Base-by-base conservation (phyloP, 495 filamentous ascomycete species). In the Lophium mytilinum region DNA sequence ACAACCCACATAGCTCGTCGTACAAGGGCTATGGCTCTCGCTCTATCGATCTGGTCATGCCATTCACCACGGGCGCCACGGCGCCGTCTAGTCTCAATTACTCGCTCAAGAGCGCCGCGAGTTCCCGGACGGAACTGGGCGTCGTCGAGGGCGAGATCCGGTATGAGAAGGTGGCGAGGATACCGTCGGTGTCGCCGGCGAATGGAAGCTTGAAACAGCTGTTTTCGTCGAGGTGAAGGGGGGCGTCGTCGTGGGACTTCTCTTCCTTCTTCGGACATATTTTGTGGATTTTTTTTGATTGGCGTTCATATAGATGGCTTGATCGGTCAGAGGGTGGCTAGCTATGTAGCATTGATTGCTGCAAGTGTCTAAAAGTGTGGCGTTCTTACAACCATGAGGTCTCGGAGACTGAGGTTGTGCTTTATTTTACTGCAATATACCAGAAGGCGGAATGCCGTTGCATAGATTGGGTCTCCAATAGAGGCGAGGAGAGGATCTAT, bases 11-110 rank as follows among this genome's bases (percentile, higher is more conserved):
- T 17, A 55, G 59, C 42, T 60, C 51, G 41, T 63, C 58, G 36
- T 65, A 64, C 54, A 4, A 55, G 49, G 18, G 24, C 24, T 30
- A 30, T 30, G 45, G 45, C 12, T 48, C 45, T 1, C 45, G 45
- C 8, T 66, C 67, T n/a, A 65, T 68, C 21, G 64, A 69, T 48
- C 64, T 72, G 18, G 68, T 72, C 15, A 66, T 57, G 40, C 68
- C 70, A 14, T 60, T 58, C 8, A 21, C 60, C 0, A 36, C 59
- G 39, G 39, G 60, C 1, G 33, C 59, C 0, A 61, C 53, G 7
- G 55, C 58, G n/a, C 51, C 68, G 5, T 50, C 60, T 17, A 59
- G 50, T 21, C 49, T 57, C 11, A 62, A 48, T 12, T 64, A 59
- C 19, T 66, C 65, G 19, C 19, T 66, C 37, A 63, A 69, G 48